Base-by-base conservation (phyloP, 768 basidiomycete genomes). In the Pisolithus marmoratus region DNA sequence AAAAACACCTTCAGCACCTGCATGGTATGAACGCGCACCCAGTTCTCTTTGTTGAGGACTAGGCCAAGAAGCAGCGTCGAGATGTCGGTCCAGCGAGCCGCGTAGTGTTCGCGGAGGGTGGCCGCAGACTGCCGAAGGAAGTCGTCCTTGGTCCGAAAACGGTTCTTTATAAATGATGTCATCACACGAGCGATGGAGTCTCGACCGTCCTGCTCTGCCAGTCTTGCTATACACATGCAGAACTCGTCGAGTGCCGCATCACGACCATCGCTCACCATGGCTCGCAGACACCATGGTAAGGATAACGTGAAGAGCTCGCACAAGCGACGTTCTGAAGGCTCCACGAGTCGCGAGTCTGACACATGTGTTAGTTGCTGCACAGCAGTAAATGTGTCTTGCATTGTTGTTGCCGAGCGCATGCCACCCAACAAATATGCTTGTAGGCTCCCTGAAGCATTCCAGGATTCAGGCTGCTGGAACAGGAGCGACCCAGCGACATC, bases 81-180 rank as follows among this genome's bases (percentile, higher is more conserved):
- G 19, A 93, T 82, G 26, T 92, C 84, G 2, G 86, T 79, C 81
- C 90, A 90, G 58, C 83, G 73, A 47, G 74, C 73, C 0, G 83
- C 82, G 61, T 91, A 93, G 66, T 90, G 84, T 62, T 96, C 94
- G 20, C 92, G 83, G 36, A 97, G 76, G 58, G 88, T 85, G 2
- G 82, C 76, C 20, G 92, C 84, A 0, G 90, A 92, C 63, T 96
- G 92, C 5, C 91, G 83, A 53, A 95, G 78, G 71, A 95, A 95
- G 69, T 96, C 94, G 48, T 97, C 94, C 61, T 85, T 85, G 2
- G 92, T 92, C 45, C 94, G 78, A 75, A 97, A 96, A 47, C 89
- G 85, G 20, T 77, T 75, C 67, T 90, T 90, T 50, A 88, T 82
- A 59, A 94, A 94, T 3, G 90, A 93, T 4, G 77, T 84, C 86